Percentiles rank a stretch among this genome's conserved stretches.
Conservation (phyloP, 768 basidiomycete species). For the Hypsizygus marmoreus region DNA sequence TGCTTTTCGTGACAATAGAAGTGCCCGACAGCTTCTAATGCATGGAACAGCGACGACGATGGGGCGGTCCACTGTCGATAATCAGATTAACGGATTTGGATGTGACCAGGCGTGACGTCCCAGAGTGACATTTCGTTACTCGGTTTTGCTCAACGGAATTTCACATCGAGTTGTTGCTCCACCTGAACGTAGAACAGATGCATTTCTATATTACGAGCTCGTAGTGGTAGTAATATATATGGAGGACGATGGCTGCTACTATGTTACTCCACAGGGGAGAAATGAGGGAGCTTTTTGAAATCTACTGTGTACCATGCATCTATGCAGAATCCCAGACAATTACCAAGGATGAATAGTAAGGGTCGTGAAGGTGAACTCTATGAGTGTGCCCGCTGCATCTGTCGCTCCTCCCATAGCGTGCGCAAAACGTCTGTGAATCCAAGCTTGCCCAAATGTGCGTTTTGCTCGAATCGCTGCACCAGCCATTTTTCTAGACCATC, state of each 20-base stretch:
- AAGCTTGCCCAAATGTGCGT: conserved; percentile 85
- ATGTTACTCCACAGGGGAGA: conserved; percentile 5
- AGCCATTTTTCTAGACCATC: conserved; percentile 86
- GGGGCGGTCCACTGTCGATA: conserved; percentile 10
- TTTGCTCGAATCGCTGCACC: conserved; percentile 87
- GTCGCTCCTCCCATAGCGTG: conserved; percentile 74
- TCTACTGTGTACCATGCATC: conserved; percentile 17
- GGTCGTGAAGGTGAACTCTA: conserved; percentile 5
- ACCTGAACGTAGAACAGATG: too few species aligned
- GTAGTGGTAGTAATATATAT: too few species aligned
- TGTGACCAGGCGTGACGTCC: conserved; percentile 15
- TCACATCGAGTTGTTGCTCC: neutral
- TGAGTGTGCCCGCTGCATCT: conserved; percentile 30
- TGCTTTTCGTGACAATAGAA: conserved; percentile 17
- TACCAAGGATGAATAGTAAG: conserved; percentile 9
- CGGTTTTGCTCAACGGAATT: conserved; percentile 19
- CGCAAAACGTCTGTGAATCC: conserved; percentile 90
- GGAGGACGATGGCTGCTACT: too few species aligned
- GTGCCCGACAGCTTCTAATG: conserved; percentile 5
- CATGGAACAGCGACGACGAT: conserved; percentile 5
- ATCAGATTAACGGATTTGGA: conserved; percentile 9
- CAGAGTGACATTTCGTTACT: conserved; percentile 9
- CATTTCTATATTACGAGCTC: too few species aligned
- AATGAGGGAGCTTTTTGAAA: conserved; percentile 14
- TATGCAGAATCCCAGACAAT: conserved; percentile 12